Evolutionary conservation across 2,329 filamentous ascomycete species (phyloP), one percentile per base, ranked within the genome.

Genomic region (Aureobasidium sp.): DNA sequence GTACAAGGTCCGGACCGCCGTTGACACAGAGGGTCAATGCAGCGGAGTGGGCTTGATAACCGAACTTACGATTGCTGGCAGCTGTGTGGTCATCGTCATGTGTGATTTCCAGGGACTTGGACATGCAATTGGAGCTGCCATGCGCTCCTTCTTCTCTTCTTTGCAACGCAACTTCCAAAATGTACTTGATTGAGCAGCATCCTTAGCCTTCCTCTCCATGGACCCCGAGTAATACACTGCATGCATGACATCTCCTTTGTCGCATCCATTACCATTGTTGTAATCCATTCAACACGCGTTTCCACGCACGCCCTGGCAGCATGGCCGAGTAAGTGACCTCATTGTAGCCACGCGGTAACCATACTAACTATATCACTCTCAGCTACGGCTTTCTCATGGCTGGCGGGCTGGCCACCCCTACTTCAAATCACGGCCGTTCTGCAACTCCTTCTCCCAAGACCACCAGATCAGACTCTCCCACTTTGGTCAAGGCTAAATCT

Each of bases 401-500:
- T 36, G 57, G 57, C 46, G 57, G 57, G 44, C 46, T 60, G 57
- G 57, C 57, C 46, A 51, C 57, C 36, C 57, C 57, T 42, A 46
- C 57, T 47, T 60, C 57, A 46, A 60, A 17, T 27, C 58, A 61
- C 23, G 23, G 34, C 29, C 58, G 47, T 23, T 61, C 58, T 15
- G 37, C 20, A 2, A 61, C 58, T 8, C 48, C 58, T 12, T 61
- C 57, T 23, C 57, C 44, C 46, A 51, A 61, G 2, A 41, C 37
- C 12, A 29, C 47, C 29, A 61, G 41, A 47, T 53, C 48, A 4
- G 37, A 46, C 17, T 36, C 37, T 4, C 39, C 50, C 2, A 61
- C 58, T 20, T 51, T 62, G 20, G 13, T 17, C 39, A 62, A 62
- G 42, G 60, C 60, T 20, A 62, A 62, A 34, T 62, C 60, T 23